These are phyloP conservation scores for Rhynchosporium agropyri DNA, from an alignment of 2,329 filamentous ascomycete genomes.

Conservation along the genomic window DNA sequence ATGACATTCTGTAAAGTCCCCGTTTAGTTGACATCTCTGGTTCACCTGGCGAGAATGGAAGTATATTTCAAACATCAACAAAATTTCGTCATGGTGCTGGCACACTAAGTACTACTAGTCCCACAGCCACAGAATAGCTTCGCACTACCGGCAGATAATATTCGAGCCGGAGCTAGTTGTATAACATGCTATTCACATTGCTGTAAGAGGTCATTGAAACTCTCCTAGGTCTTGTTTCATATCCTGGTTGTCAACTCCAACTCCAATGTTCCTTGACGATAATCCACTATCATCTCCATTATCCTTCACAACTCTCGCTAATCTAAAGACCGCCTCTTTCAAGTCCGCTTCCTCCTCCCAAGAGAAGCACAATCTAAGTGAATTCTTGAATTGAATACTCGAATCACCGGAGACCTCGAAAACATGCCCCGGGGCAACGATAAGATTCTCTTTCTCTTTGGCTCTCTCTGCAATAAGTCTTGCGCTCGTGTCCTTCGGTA, in stretches of 20 bases:
- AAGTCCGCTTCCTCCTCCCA: slow-evolving; percentile 71
- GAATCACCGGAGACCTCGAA: slow-evolving; percentile 69
- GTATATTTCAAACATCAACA: background rate
- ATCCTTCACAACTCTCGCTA: slow-evolving; percentile 51
- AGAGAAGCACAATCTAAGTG: slow-evolving; percentile 69
- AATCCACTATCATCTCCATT: slow-evolving; percentile 36
- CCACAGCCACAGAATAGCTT: background rate
- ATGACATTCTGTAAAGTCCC: background rate
- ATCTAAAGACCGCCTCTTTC: slow-evolving; percentile 66
- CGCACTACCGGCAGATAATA: background rate
- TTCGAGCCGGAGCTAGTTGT: background rate
- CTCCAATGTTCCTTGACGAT: background rate
- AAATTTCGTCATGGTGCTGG: background rate
- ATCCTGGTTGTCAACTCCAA: slow-evolving; percentile 4
- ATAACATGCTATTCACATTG: background rate
- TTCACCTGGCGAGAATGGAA: background rate
- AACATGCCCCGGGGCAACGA: slow-evolving; percentile 67
- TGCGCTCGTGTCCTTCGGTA: slow-evolving; percentile 56
- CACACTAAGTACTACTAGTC: background rate
- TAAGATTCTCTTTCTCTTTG: slow-evolving; percentile 63
- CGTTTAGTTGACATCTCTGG: background rate
- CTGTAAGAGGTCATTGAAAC: slow-evolving; percentile 25
- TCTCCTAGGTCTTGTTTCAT: slow-evolving; percentile 30
- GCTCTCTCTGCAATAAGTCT: slow-evolving; percentile 61
- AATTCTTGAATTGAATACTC: slow-evolving; percentile 57